A percentile compares a stretch with the other conserved stretches of the same genome.
Evolutionary conservation across 2,329 filamentous ascomycete species (phyloP).

Genomic region (Microdochium paspali): DNA sequence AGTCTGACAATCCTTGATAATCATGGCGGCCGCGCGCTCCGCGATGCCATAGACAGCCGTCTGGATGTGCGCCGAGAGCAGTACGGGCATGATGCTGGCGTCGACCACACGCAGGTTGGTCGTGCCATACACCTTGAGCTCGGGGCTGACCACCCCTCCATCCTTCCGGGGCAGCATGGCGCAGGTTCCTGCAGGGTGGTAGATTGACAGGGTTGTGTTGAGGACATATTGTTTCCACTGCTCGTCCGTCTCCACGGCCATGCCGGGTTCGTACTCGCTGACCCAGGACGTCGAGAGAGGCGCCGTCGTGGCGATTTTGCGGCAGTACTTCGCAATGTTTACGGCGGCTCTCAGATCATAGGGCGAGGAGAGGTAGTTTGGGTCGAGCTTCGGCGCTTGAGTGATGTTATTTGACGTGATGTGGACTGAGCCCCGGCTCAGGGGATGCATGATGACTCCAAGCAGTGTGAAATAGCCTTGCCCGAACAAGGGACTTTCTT

Average conservation of each 20-base stretch:
- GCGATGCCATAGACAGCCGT: slow-evolving; percentile 40
- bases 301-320: slow-evolving; percentile 1
- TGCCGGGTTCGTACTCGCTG: slow-evolving; percentile 2
- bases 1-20: neutral
- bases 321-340: slow-evolving; percentile 15
- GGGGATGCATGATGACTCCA: slow-evolving; percentile 18
- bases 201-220: slow-evolving; percentile 17
- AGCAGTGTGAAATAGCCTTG: slow-evolving; percentile 17
- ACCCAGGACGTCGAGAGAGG: neutral
- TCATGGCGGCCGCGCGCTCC: slow-evolving; percentile 26
- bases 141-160: slow-evolving; percentile 33
- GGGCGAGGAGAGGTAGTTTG: slow-evolving; percentile 1
- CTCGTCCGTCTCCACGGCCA: slow-evolving; percentile 1
- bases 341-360: slow-evolving; percentile 10
- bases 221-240: slow-evolving; percentile 2
- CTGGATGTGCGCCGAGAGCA: slow-evolving; percentile 34
- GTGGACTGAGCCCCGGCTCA: slow-evolving; percentile 26
- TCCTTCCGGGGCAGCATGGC: slow-evolving; percentile 32
- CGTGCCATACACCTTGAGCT: slow-evolving; percentile 34
- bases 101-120: slow-evolving; percentile 34
- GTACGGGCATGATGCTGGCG: slow-evolving; percentile 35
- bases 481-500: slow-evolving; percentile 15
- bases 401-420: slow-evolving; percentile 22
- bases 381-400: slow-evolving; percentile 21
- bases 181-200: slow-evolving; percentile 31